Base-by-base conservation (phyloP, 306 rosid genomes). In the Delonix regia region DNA sequence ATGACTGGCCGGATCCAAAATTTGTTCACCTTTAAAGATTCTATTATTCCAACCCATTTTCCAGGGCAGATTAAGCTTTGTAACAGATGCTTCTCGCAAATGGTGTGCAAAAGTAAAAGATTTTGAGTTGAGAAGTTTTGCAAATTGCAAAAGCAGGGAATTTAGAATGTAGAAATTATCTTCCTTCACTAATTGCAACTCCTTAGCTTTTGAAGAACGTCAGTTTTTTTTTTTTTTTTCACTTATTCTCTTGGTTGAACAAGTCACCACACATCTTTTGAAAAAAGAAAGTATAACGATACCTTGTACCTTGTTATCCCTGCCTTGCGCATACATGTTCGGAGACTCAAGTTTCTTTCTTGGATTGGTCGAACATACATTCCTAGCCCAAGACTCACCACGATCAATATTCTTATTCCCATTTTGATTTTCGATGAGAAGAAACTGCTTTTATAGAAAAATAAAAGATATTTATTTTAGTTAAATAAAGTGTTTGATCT, bases 271-370 rank as follows among this genome's bases (percentile, higher is more conserved):
- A 4, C 33, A 30, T 1, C 4, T 30, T 1, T 30, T 30, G 33
- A 4, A 4, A 12, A 25, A 33, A 5, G 64, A 25, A 4, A 25
- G 64, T 24, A 57, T 57, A 57, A 25, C 33, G 1, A 1, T 30
- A 30, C 33, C 33, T n/a, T 1, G 4, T 30, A 30, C 33, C 33
- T 30, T 57, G n/a, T 6, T 8, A 53, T 80, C 59, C 71, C 52
- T 84, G 75, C 33, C 82, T 80, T 71, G 53, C 45, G 76, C 80
- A 71, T 42, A 68, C 66, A 71, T 48, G 9, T 28, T 51, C n/a
- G 60, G 18, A 74, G 74, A 41, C 74, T 49, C 7, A 39, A 9
- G 24, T 36, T 2, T 66, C 34, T 66, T 66, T 39, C 71, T 66
- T 41, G 34, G 15, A 41, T 41, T 39, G 33, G 6, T 38, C 33